Evolutionary conservation across 495 filamentous ascomycete species (phyloP), one percentile per base, ranked within the genome.

Genomic region (Xylaria palmicola): DNA sequence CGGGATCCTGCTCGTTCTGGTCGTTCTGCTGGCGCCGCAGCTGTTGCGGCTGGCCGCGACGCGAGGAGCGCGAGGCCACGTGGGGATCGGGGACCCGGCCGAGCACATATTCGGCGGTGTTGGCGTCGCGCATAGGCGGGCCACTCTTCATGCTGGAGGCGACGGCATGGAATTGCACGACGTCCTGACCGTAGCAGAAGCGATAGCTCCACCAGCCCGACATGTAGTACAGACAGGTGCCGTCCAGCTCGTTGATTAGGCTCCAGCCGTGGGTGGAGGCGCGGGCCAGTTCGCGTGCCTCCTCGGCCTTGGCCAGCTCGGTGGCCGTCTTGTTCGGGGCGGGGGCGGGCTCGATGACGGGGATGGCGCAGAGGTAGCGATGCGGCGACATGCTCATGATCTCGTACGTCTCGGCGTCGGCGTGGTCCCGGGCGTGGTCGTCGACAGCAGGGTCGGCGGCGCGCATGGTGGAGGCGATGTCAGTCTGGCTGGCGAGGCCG

Each of bases 201-300:
- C 85, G 88, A 72, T 98, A 98, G 56, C 88, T 92, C 94, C 94
- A 98, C 94, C 94, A 98, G 3, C 93, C 94, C 1, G 85, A 88
- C 45, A 91, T 81, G 73, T 89, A 97, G 75, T 96, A 97, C 63
- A 98, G 83, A 77, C 94, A 98, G 40, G 84, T 80, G 8, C 89
- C 92, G 37, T 97, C 85, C 72, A 98, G 88, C 30, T 88, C 92
- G 66, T 86, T 81, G 37, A 98, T 83, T n/a, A 98, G 81, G 69
- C 97, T 91, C 83, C 92, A 90, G 4, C 94, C 94, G 22, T 90
- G 85, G 29, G 90, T 85, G 0, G 89, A 90, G 4, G 94, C 94
- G 19, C 91, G 85, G 20, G 83, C 87, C 0, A 97, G 81, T 72
- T 98, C 94, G 52, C 91, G 90, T 60, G 89, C 85, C 69, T 96